A percentile compares a stretch with the other conserved stretches of the same genome.
phyloP scores from a whole-genome alignment of 352 stramenopile species.

The Globisporangium paddicum region DNA sequence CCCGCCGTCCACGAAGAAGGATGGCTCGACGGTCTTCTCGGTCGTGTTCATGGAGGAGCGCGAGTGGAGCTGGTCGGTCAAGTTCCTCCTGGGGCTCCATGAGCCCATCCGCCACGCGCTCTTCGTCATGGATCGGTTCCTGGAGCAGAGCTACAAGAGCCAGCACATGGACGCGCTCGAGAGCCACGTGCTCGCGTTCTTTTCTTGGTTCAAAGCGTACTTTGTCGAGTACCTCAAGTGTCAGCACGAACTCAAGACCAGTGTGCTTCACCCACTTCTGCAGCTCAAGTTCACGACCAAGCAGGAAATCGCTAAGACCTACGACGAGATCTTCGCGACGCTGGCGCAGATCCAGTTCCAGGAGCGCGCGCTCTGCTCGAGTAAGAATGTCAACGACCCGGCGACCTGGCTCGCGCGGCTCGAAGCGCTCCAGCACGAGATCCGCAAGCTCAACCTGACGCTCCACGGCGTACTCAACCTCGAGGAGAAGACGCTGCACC shows the following conservation, averaged over 20 bases:
- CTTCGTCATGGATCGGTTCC: constrained; percentile 78
- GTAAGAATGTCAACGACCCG: constrained; percentile 29
- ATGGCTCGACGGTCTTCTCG: constrained; percentile 63
- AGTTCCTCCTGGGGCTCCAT: constrained; percentile 68
- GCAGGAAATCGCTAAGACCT: constrained; percentile 56
- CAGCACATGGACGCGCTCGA: constrained; percentile 28
- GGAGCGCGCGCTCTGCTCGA: constrained; percentile 41
- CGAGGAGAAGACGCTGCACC: constrained; percentile 61
- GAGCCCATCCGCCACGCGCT: constrained; percentile 77
- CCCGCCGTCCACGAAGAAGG: constrained; percentile 39
- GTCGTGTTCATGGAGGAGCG: constrained; percentile 46
- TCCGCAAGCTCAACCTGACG: constrained; percentile 64
- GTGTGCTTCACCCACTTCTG: constrained; percentile 51
- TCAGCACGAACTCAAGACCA: constrained; percentile 63
- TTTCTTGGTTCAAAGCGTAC: constrained; percentile 72
- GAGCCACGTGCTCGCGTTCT: constrained; percentile 51
- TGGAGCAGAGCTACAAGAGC: constrained; percentile 50
- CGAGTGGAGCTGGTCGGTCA: constrained; percentile 63
- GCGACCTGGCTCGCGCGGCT: constrained; percentile 56
- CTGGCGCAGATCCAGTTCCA: constrained; percentile 55
- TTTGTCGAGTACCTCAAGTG: constrained; percentile 72
- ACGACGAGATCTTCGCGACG: constrained; percentile 58
- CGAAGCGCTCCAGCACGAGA: constrained; percentile 56
- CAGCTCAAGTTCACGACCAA: constrained; percentile 50
- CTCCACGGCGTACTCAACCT: constrained; percentile 68